Conservation (phyloP, 306 rosid species). For the Begonia masoniana region DNA sequence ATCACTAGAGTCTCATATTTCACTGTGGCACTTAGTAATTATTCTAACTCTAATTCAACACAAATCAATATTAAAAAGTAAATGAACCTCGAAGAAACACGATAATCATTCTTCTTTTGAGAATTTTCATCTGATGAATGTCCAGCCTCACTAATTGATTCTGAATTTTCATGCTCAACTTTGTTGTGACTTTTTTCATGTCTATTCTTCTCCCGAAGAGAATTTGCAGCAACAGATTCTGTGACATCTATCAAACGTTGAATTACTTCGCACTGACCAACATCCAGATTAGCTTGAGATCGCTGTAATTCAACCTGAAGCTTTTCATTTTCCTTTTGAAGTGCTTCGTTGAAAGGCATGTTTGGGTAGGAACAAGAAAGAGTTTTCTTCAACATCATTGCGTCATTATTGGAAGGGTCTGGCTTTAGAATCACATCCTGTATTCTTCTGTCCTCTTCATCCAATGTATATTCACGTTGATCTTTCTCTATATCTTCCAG, state of each 20-base stretch:
- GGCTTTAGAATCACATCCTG: slow-evolving; percentile 86
- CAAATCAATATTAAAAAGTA: slow-evolving; percentile 2
- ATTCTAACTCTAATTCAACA: too few relatives aligned
- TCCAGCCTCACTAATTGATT: slow-evolving; percentile 32
- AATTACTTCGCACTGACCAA: slow-evolving; percentile 85
- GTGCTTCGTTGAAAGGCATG: slow-evolving; percentile 65
- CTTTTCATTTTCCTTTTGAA: slow-evolving; percentile 81
- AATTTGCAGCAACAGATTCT: slow-evolving; percentile 47
- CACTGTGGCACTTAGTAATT: too few relatives aligned
- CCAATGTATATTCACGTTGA: slow-evolving; percentile 93
- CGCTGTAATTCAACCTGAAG: slow-evolving; percentile 82
- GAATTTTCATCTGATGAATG: slow-evolving; percentile 46
- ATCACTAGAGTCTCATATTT: too few relatives aligned
- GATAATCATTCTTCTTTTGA: slow-evolving; percentile 28
- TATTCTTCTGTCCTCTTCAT: slow-evolving; percentile 76
- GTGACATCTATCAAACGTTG: slow-evolving; percentile 85
- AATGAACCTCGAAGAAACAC: slow-evolving; percentile 40
- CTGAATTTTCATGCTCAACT: slow-evolving; percentile 32
- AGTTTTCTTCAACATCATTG: slow-evolving; percentile 75
- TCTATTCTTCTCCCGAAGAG: slow-evolving; percentile 41
- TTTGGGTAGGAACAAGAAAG: slow-evolving; percentile 93
- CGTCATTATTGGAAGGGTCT: slow-evolving; percentile 53
- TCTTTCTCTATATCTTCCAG: slow-evolving; percentile 78
- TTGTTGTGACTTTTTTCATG: slow-evolving; percentile 48
- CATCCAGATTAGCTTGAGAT: slow-evolving; percentile 71